These are phyloP conservation scores for Yarrowia alimentaria DNA, from an alignment of 805 yeast genomes.

Conservation along the genomic window DNA sequence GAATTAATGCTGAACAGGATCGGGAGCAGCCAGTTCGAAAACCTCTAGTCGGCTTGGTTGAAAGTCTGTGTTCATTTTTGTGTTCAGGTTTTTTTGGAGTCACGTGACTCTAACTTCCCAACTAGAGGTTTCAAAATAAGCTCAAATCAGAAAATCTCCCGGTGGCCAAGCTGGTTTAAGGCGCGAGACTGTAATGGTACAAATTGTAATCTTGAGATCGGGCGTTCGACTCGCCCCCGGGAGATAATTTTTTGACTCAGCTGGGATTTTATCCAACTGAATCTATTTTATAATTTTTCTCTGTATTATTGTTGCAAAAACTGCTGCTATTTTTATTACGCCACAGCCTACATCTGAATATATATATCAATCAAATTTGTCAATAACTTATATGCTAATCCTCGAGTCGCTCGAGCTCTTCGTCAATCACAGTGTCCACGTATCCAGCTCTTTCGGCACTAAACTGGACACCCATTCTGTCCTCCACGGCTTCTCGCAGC, in stretches of 20 bases:
- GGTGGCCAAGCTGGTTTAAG: conserved; percentile 28
- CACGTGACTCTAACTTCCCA: too few relatives aligned
- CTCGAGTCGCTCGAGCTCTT: conserved; percentile 37
- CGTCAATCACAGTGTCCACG: conserved; percentile 41
- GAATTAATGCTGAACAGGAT: too few relatives aligned
- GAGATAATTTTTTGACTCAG: conserved; percentile 3
- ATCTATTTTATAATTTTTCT: neutral
- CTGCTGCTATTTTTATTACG: too few relatives aligned
- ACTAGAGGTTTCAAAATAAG: too few relatives aligned
- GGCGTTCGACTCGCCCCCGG: conserved; percentile 29
- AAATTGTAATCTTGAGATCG: conserved; percentile 28
- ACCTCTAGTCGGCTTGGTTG: too few relatives aligned
- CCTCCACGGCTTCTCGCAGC: conserved; percentile 41
- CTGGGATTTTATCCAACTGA: too few relatives aligned
- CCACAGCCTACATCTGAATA: too few relatives aligned
- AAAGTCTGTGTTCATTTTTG: too few relatives aligned
- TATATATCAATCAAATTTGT: too few relatives aligned
- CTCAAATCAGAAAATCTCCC: conserved; percentile 3
- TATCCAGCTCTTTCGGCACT: conserved; percentile 36
- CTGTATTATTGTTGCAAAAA: too few relatives aligned
- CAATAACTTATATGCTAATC: conserved; percentile 11
- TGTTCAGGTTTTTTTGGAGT: too few relatives aligned
- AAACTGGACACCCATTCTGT: conserved; percentile 40
- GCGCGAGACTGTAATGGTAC: conserved; percentile 27
- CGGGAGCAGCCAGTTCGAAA: too few relatives aligned